Evolutionary conservation across 768 basidiomycete genomes (phyloP).

Genomic region (Phlebiopsis flavidoalba): DNA sequence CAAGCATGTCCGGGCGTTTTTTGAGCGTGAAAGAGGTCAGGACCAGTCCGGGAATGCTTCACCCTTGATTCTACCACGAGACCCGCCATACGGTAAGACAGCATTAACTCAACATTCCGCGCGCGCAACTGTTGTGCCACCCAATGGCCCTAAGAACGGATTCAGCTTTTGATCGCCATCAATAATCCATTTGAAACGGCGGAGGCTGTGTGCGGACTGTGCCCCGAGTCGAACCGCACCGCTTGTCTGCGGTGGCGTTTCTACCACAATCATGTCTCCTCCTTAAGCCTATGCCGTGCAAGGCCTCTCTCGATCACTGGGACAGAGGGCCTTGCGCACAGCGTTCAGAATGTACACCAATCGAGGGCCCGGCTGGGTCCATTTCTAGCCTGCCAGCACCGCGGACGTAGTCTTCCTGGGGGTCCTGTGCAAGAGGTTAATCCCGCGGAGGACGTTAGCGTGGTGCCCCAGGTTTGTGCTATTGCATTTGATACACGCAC

Average conservation of each 20-base stretch:
- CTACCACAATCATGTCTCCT: slow-evolving; percentile 45
- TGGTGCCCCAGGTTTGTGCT: slow-evolving; percentile 70
- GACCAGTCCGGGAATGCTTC: too few relatives aligned
- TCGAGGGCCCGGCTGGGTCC: slow-evolving; percentile 18
- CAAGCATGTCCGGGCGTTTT: slow-evolving; percentile 2
- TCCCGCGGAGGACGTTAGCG: slow-evolving; percentile 77
- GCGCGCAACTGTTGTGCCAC: not conserved
- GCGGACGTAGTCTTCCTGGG: slow-evolving; percentile 35
- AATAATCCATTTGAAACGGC: not conserved
- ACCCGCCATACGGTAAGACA: not conserved
- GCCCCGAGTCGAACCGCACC: not conserved
- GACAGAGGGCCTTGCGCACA: slow-evolving; percentile 17
- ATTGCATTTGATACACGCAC: not conserved
- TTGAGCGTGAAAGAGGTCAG: not conserved
- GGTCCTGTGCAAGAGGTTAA: slow-evolving; percentile 50
- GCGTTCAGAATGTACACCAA: slow-evolving; percentile 18
- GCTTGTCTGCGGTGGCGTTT: not conserved
- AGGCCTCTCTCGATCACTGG: slow-evolving; percentile 17
- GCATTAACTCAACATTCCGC: not conserved
- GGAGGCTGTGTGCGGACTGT: not conserved
- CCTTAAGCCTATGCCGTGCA: slow-evolving; percentile 37
- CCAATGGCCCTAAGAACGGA: too few relatives aligned
- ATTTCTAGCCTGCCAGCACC: slow-evolving; percentile 29
- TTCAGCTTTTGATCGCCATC: not conserved
- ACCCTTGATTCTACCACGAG: slow-evolving; percentile 1